Evolutionary conservation across 331 rosid genomes (phyloP).

Genomic region (Rosa hybrid): DNA sequence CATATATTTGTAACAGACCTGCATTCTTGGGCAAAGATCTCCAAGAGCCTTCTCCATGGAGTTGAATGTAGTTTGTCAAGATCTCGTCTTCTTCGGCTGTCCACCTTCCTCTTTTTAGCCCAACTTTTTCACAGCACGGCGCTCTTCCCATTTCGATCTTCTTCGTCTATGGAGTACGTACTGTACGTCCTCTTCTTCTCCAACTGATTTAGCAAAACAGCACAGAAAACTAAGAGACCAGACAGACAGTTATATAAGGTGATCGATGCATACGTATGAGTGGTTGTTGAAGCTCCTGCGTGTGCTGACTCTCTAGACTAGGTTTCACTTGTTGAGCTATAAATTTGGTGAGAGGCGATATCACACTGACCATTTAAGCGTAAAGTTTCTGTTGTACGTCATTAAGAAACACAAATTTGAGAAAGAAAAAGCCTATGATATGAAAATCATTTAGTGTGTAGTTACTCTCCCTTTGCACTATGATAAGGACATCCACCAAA

Average conservation of each 20-base stretch:
- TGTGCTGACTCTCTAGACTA: neutral
- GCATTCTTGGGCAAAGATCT: slow-evolving; percentile 78
- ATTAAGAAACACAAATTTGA: neutral
- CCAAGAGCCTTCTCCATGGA: slow-evolving; percentile 78
- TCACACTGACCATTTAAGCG: neutral
- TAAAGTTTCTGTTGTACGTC: neutral
- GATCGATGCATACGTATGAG: neutral
- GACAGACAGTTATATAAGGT: neutral
- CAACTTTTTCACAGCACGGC: slow-evolving; percentile 79
- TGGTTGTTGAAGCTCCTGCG: neutral
- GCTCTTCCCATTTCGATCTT: slow-evolving; percentile 62
- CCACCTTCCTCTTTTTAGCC: slow-evolving; percentile 82
- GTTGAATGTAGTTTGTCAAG: slow-evolving; percentile 55
- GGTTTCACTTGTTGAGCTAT: neutral
- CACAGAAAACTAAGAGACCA: neutral
- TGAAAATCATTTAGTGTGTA: slow-evolving; percentile 12
- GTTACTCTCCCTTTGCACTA: slow-evolving; percentile 9
- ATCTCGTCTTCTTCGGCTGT: slow-evolving; percentile 72
- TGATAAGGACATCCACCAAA: slow-evolving; percentile 12
- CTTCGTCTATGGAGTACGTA: neutral
- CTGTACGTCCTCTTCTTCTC: neutral
- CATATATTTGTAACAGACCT: slow-evolving; percentile 27
- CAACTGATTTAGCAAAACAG: neutral
- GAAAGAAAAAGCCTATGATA: neutral
- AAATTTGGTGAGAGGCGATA: neutral